Evolutionary conservation across 495 filamentous ascomycete genomes (phyloP).

Genomic region (Extremus antarcticus): DNA sequence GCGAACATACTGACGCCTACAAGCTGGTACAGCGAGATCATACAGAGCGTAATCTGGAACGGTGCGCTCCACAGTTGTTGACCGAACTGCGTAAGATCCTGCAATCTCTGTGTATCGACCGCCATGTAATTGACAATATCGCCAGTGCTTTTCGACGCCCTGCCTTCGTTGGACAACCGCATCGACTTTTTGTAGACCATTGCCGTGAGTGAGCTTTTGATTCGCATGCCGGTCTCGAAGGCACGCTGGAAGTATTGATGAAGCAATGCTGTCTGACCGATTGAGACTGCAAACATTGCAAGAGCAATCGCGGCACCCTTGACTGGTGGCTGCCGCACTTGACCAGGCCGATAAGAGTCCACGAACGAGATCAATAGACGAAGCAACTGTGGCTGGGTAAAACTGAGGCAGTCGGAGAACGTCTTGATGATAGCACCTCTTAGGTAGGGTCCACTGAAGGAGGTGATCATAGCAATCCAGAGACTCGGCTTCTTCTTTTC

Average conservation of each 20-base stretch:
- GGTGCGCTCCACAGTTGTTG: slow-evolving; percentile 93
- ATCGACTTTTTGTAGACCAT: slow-evolving; percentile 88
- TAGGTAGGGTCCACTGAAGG: slow-evolving; percentile 76
- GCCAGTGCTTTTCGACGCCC: slow-evolving; percentile 82
- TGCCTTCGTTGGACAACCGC: slow-evolving; percentile 83
- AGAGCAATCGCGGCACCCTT: slow-evolving; percentile 80
- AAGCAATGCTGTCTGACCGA: slow-evolving; percentile 66
- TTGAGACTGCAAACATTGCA: slow-evolving; percentile 82
- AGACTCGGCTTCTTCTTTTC: slow-evolving; percentile 65
- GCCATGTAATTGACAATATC: slow-evolving; percentile 99
- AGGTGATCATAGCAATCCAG: slow-evolving; percentile 83
- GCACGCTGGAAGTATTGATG: slow-evolving; percentile 96
- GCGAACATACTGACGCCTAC: slow-evolving; percentile 91
- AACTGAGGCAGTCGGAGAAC: slow-evolving; percentile 70
- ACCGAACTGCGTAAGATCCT: slow-evolving; percentile 90
- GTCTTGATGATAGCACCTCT: slow-evolving; percentile 74
- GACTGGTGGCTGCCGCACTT: slow-evolving; percentile 59
- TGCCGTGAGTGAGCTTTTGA: slow-evolving; percentile 79
- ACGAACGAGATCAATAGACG: slow-evolving; percentile 78
- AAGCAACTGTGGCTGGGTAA: slow-evolving; percentile 84
- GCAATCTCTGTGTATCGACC: slow-evolving; percentile 87
- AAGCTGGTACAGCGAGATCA: slow-evolving; percentile 89
- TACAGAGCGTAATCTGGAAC: slow-evolving; percentile 90
- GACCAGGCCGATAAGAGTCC: slow-evolving; percentile 53
- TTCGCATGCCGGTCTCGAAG: slow-evolving; percentile 92